Evolutionary conservation across 805 yeast species (phyloP).

Genomic region (Cyberlindnera bimundalis): DNA sequence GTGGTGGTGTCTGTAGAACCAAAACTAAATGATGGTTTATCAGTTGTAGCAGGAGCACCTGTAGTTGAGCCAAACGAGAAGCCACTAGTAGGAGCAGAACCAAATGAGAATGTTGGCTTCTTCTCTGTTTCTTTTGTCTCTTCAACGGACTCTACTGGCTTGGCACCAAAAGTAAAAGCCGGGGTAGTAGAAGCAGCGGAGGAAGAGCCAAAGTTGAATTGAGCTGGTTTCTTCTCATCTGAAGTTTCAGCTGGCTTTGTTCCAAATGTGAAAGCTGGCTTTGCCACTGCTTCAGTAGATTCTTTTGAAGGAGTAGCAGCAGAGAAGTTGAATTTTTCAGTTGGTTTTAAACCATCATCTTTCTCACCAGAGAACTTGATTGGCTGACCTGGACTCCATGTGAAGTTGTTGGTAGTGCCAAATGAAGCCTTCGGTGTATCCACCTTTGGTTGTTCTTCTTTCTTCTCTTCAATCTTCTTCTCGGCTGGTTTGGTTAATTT

Average conservation of each 20-base stretch:
- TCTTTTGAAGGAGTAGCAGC: conserved; percentile 17
- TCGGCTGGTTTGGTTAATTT: conserved; percentile 25
- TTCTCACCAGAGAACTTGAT: conserved; percentile 13
- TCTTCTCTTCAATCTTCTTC: conserved; percentile 10
- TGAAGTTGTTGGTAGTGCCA: conserved; percentile 17
- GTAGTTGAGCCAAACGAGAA: conserved; percentile 28
- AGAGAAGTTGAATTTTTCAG: conserved; percentile 12
- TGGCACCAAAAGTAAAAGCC: conserved; percentile 4
- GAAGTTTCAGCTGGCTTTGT: conserved; percentile 1
- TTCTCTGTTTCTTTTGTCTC: conserved; percentile 2
- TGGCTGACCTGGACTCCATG: conserved; percentile 27
- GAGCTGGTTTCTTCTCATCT: conserved; percentile 16
- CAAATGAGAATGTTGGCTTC: conserved; percentile 13
- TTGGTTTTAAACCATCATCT: conserved; percentile 4
- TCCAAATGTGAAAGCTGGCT: conserved; percentile 10
- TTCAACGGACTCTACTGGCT: conserved; percentile 3
- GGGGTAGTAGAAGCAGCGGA: conserved; percentile 17
- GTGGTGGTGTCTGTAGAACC: conserved; percentile 13
- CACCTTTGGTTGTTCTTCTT: conserved; percentile 8
- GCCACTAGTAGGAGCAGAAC: conserved; percentile 21
- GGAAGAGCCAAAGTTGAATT: conserved; percentile 10
- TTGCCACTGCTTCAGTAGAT: conserved; percentile 2
- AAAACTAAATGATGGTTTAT: conserved; percentile 9
- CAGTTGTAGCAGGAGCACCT: conserved; percentile 16
- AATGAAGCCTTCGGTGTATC: conserved; percentile 7